Evolutionary conservation across 129 eudicot genomes (phyloP).

Genomic region (Arctium minus): DNA sequence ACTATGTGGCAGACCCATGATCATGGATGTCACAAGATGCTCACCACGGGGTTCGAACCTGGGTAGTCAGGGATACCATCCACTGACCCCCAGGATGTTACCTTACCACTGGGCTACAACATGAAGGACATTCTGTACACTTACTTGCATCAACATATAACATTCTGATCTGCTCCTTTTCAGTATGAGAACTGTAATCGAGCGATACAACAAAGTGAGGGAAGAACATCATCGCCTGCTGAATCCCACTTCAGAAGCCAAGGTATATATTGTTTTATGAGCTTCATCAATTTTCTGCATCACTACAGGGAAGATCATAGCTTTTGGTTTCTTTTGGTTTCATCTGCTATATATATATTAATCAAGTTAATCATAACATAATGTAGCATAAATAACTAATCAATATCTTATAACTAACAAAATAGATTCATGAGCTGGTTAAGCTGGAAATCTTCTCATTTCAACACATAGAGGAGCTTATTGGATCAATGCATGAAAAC

Average conservation of each 20-base stretch:
- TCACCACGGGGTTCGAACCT: no score
- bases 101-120: no score
- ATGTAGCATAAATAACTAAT: neutral
- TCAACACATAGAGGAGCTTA: no score
- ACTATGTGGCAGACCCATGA: no score
- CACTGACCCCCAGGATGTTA: no score
- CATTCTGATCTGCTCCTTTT: neutral
- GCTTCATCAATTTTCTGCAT: neutral
- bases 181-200: slow-evolving; percentile 55
- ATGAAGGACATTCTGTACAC: neutral
- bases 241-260: slow-evolving; percentile 50
- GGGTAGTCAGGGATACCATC: no score
- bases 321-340: neutral
- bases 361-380: neutral
- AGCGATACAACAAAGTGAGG: slow-evolving; percentile 44
- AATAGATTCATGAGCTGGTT: neutral
- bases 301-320: neutral
- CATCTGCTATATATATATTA: neutral
- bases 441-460: no score
- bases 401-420: neutral
- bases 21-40: no score
- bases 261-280: slow-evolving; percentile 30
- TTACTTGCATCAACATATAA: neutral
- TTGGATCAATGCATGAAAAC: neutral
- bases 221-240: slow-evolving; percentile 44